A percentile compares a stretch with the other conserved stretches of the same genome.
Conservation (phyloP, 2,329 filamentous ascomycete species). For the Amylocarpus encephaloides region DNA sequence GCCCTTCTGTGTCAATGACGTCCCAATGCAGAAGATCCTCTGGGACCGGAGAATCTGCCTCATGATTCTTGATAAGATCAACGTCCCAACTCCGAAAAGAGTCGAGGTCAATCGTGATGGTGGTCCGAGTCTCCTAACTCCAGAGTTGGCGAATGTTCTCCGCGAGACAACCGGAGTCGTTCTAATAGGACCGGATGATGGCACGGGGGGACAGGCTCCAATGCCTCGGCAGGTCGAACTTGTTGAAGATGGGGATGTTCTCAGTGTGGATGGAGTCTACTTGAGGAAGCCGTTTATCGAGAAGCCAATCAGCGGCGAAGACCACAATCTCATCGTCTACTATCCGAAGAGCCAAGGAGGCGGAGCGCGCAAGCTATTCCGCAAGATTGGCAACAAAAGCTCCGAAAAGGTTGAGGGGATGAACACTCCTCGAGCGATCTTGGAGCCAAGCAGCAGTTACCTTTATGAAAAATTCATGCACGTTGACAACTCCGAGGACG, state of each 20-base stretch:
- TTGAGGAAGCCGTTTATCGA: constrained; percentile 95
- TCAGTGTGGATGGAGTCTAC: constrained; percentile 76
- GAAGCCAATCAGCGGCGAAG: constrained; percentile 95
- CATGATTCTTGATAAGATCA: constrained; percentile 78
- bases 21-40: constrained; percentile 93
- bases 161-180: constrained; percentile 73
- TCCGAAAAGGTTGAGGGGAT: constrained; percentile 85
- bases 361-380: constrained; percentile 84
- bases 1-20: constrained; percentile 94
- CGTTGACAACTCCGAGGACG: constrained; percentile 94
- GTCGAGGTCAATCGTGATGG: constrained; percentile 91
- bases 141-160: constrained; percentile 74
- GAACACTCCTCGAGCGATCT: constrained; percentile 69
- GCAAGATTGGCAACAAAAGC: constrained; percentile 98
- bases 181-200: constrained; percentile 64
- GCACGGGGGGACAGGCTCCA: constrained; percentile 47
- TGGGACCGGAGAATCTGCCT: constrained; percentile 94
- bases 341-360: constrained; percentile 82
- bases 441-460: constrained; percentile 76
- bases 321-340: constrained; percentile 98
- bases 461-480: constrained; percentile 96
- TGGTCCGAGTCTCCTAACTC: constrained; percentile 70
- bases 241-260: constrained; percentile 80
- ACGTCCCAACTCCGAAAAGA: constrained; percentile 81
- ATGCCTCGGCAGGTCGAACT: constrained; percentile 67